Evolutionary conservation across 345 rosid genomes (phyloP).

Genomic region (Populus ilicifolia): DNA sequence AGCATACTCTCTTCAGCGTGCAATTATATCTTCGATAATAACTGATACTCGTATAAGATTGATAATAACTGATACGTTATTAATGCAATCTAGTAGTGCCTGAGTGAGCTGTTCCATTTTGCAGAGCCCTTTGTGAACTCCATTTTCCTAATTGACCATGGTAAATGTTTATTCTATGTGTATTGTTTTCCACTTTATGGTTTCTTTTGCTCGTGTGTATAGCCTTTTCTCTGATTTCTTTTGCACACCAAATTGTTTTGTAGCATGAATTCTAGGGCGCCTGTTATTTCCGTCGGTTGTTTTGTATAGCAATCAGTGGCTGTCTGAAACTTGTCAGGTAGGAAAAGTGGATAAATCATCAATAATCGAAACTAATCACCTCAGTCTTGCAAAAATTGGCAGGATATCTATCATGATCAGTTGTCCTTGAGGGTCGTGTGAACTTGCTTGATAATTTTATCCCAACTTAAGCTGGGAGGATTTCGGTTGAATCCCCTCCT

Average conservation of each 20-base stretch:
- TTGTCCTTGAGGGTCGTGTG: no score
- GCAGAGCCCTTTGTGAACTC: not conserved
- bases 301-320: not conserved
- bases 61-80: slow-evolving; percentile 1
- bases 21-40: not conserved
- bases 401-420: no score
- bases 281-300: not conserved
- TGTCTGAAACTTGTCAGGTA: not conserved
- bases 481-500: not conserved
- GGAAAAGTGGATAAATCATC: not conserved
- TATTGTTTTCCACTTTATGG: not conserved
- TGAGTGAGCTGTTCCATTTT: not conserved
- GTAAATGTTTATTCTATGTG: not conserved
- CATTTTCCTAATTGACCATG: slow-evolving; percentile 1
- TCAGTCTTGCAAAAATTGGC: not conserved
- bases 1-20: not conserved
- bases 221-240: not conserved
- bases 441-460: no score
- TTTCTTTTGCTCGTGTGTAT: not conserved
- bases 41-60: not conserved
- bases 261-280: not conserved
- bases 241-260: not conserved
- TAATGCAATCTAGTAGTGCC: not conserved
- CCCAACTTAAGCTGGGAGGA: not conserved
- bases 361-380: not conserved